phyloP scores from a whole-genome alignment of 2,329 filamentous ascomycete genomes.

The Lachnellula subtilissima region DNA sequence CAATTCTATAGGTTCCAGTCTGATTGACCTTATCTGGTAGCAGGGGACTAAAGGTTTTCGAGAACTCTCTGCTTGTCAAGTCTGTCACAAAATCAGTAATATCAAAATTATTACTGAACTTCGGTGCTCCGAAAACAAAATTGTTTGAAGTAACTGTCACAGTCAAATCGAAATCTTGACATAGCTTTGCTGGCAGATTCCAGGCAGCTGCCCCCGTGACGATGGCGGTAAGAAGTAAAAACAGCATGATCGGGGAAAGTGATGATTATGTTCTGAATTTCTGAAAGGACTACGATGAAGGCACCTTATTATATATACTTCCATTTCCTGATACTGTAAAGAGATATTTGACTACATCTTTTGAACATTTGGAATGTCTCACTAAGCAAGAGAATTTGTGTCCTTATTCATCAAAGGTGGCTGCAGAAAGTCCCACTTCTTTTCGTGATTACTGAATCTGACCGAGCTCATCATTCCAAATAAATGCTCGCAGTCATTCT shows the following conservation, averaged over 20 bases:
- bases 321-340: neutral
- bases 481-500: too few relatives aligned
- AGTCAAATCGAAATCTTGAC: neutral
- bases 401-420: too few relatives aligned
- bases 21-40: neutral
- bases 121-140: neutral
- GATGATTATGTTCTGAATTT: neutral
- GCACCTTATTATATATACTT: neutral
- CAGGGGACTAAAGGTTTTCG: neutral
- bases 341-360: too few relatives aligned
- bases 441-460: too few relatives aligned
- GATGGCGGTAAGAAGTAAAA: neutral
- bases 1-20: neutral
- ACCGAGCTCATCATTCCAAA: too few relatives aligned
- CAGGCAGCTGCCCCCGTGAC: neutral
- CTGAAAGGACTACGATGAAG: too few relatives aligned
- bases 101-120: slow-evolving; percentile 5
- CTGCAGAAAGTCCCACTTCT: too few relatives aligned
- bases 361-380: too few relatives aligned
- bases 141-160: slow-evolving; percentile 1
- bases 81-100: neutral
- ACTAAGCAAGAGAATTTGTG: too few relatives aligned
- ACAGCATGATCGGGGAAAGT: neutral
- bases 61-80: neutral
- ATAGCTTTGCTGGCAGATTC: neutral